A percentile compares a stretch with the other conserved stretches of the same genome.
Conservation (phyloP, 805 yeast genomes). For the Kluyveromyces starmeri region DNA sequence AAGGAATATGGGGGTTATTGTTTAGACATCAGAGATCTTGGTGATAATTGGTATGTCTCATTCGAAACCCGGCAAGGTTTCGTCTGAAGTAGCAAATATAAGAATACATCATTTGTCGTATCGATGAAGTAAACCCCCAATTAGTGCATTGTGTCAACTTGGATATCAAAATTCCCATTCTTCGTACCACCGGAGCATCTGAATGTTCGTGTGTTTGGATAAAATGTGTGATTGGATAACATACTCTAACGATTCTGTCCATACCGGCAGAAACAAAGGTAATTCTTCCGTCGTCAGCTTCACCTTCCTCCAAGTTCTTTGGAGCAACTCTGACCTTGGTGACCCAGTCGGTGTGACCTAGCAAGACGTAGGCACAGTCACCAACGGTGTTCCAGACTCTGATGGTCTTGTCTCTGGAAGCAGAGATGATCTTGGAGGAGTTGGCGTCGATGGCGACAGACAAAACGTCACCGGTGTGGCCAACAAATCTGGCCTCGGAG, state of each 20-base stretch:
- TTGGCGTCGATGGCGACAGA: constrained; percentile 93
- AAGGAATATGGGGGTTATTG: too few relatives aligned
- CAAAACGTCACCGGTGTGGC: constrained; percentile 96
- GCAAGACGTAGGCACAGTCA: constrained; percentile 88
- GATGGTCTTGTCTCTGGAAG: constrained; percentile 98
- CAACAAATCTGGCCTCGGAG: constrained; percentile 89
- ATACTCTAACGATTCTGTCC: constrained; percentile 98
- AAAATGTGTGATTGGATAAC: too few relatives aligned
- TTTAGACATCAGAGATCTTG: constrained; percentile 96
- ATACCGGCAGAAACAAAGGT: constrained; percentile 95
- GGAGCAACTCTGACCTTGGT: constrained; percentile 97
- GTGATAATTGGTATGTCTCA: constrained; percentile 93
- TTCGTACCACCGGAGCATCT: too few relatives aligned
- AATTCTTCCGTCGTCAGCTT: constrained; percentile 42
- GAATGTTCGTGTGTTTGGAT: too few relatives aligned
- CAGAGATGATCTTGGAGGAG: constrained; percentile 97
- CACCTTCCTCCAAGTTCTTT: constrained; percentile 20
- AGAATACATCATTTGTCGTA: constrained; percentile 56
- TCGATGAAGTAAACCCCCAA: constrained; percentile 1
- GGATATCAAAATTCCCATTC: background rate
- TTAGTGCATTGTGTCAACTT: background rate
- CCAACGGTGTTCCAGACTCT: constrained; percentile 99
- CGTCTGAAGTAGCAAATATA: constrained; percentile 99
- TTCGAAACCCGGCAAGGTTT: constrained; percentile 50
- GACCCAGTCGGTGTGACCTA: constrained; percentile 99